phyloP scores from a whole-genome alignment of 2,329 filamentous ascomycete species.

The Mariannaea sp. region DNA sequence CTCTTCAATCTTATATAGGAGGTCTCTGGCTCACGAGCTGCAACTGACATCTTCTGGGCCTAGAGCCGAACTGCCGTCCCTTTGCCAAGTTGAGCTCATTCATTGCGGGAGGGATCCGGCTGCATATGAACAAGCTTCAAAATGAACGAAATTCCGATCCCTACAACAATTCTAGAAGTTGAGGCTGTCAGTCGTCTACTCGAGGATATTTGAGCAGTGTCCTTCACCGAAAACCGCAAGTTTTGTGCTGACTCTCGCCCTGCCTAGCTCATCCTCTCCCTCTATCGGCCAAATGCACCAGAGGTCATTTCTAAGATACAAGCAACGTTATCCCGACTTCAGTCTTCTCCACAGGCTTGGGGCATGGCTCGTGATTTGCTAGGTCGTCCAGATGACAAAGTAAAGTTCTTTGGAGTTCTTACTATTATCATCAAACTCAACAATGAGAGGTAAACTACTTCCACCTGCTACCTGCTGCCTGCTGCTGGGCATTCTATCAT shows the following conservation, averaged over 20 bases:
- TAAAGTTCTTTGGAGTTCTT: conserved; percentile 90
- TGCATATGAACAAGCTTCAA: background rate
- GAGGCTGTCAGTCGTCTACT: conserved; percentile 25
- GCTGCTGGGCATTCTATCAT: background rate
- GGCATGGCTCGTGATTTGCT: conserved; percentile 79
- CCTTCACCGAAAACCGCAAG: background rate
- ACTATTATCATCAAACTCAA: conserved; percentile 96
- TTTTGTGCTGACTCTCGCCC: conserved; percentile 24
- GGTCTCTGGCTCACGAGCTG: too few relatives aligned
- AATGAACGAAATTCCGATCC: conserved; percentile 27
- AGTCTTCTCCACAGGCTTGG: conserved; percentile 84
- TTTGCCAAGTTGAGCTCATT: background rate
- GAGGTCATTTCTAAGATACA: conserved; percentile 61
- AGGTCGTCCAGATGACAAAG: conserved; percentile 68
- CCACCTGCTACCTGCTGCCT: background rate
- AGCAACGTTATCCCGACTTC: conserved; percentile 75
- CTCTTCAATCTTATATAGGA: too few relatives aligned
- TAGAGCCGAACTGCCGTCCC: too few relatives aligned
- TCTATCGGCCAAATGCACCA: conserved; percentile 58
- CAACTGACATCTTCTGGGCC: too few relatives aligned
- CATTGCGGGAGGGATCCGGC: background rate
- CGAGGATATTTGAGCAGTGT: background rate
- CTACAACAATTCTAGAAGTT: conserved; percentile 26
- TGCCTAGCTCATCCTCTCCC: conserved; percentile 53
- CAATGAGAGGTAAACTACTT: conserved; percentile 69